phyloP scores from a whole-genome alignment of 805 yeast genomes.

The Ascoidea tarda region DNA sequence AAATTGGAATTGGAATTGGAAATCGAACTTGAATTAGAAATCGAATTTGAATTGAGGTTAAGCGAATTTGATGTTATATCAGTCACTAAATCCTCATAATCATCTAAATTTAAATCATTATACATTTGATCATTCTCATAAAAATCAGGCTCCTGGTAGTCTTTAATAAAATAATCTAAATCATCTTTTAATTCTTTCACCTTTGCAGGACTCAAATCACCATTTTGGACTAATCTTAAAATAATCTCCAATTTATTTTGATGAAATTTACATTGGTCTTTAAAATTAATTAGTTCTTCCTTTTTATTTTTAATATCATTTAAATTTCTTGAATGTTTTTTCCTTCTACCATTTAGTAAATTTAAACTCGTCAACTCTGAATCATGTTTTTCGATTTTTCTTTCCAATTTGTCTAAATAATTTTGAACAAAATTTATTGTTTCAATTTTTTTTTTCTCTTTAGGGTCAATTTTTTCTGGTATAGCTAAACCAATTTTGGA shows the following conservation, averaged over 20 bases:
- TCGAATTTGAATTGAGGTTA: no score
- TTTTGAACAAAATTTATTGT: conserved; percentile 31
- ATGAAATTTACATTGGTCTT: conserved; percentile 72
- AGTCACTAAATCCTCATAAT: background rate
- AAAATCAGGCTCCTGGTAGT: conserved; percentile 85
- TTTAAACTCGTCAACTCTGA: conserved; percentile 36
- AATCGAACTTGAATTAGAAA: no score
- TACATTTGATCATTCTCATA: background rate
- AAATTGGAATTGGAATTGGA: background rate
- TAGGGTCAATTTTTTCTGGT: conserved; percentile 54
- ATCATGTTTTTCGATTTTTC: conserved; percentile 67
- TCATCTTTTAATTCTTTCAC: conserved; percentile 76
- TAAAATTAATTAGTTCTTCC: conserved; percentile 43
- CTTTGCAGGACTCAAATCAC: conserved; percentile 62
- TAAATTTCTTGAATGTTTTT: conserved; percentile 25
- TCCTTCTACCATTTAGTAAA: conserved; percentile 26
- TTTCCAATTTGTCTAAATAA: conserved; percentile 65
- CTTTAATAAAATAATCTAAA: conserved; percentile 84
- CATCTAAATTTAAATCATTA: background rate
- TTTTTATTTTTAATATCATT: conserved; percentile 39
- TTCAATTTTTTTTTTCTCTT: conserved; percentile 29
- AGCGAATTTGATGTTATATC: background rate
- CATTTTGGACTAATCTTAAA: conserved; percentile 64
- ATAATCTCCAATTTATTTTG: conserved; percentile 65
- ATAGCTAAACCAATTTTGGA: conserved; percentile 80